Evolutionary conservation across 768 basidiomycete genomes (phyloP).

Genomic region (Chalciporus piperatus): DNA sequence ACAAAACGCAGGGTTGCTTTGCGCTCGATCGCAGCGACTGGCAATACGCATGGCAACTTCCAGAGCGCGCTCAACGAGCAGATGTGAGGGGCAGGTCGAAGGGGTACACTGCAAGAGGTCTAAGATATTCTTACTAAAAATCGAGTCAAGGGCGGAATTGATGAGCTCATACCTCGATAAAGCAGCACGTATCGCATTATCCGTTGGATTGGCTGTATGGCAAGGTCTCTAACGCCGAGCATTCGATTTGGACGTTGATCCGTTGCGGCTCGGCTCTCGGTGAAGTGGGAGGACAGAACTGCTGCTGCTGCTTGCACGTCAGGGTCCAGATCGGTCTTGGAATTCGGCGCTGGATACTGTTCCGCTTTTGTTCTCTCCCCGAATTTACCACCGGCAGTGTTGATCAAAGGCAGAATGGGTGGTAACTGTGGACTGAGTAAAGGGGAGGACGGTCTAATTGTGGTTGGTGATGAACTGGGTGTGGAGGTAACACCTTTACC

Average conservation of each 20-base stretch:
- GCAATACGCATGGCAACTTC: slow-evolving; percentile 59
- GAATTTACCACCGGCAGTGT: slow-evolving; percentile 1
- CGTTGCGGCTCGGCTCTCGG: background rate
- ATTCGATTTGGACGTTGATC: slow-evolving; percentile 16
- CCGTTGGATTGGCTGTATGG: slow-evolving; percentile 62
- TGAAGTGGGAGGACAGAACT: background rate
- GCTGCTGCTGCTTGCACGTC: background rate
- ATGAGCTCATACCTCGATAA: slow-evolving; percentile 46
- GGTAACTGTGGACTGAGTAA: slow-evolving; percentile 11
- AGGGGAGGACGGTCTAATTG: slow-evolving; percentile 5
- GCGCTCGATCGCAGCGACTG: slow-evolving; percentile 56
- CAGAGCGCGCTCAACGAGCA: slow-evolving; percentile 55
- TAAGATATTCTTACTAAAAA: slow-evolving; percentile 21
- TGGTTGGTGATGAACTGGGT: slow-evolving; percentile 2
- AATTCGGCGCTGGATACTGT: background rate
- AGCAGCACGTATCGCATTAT: slow-evolving; percentile 62
- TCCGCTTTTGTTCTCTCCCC: slow-evolving; percentile 6
- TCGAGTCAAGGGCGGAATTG: slow-evolving; percentile 1
- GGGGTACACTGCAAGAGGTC: slow-evolving; percentile 54
- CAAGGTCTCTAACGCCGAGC: slow-evolving; percentile 50
- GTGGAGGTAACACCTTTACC: background rate
- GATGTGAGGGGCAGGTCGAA: slow-evolving; percentile 43
- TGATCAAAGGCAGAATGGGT: slow-evolving; percentile 8
- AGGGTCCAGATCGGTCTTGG: slow-evolving; percentile 1
- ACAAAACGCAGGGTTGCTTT: slow-evolving; percentile 50